These are phyloP conservation scores for Aspergillus nidulans DNA, from an alignment of 495 filamentous ascomycete species.

Conservation along the genomic window DNA sequence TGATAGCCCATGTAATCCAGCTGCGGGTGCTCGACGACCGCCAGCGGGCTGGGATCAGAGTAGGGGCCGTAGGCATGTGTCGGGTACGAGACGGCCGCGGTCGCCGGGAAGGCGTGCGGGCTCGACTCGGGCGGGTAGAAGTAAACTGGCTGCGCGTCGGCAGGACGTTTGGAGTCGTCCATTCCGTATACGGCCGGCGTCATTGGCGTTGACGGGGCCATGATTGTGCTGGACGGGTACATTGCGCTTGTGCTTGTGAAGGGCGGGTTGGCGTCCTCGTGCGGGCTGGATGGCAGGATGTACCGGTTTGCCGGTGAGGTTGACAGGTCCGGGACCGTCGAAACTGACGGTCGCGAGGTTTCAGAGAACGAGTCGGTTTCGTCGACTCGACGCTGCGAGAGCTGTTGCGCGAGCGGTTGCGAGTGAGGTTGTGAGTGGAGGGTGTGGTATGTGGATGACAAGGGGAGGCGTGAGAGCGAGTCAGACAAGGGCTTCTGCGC, in stretches of 20 bases:
- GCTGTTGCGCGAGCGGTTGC: neutral
- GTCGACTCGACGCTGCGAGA: neutral
- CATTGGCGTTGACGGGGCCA: neutral
- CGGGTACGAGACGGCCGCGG: neutral
- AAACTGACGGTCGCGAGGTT: neutral
- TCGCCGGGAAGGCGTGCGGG: neutral
- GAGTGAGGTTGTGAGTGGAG: neutral
- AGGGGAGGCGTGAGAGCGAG: neutral
- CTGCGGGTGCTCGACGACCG: neutral
- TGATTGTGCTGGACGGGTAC: neutral
- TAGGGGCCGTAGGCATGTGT: neutral
- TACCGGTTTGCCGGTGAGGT: neutral
- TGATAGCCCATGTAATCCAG: neutral
- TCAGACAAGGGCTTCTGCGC: neutral
- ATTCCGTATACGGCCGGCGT: neutral
- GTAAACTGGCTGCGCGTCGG: neutral
- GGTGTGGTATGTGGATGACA: neutral
- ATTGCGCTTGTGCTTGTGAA: neutral
- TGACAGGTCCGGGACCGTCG: neutral
- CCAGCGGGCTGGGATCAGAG: neutral
- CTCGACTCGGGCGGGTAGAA: neutral
- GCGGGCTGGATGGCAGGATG: neutral
- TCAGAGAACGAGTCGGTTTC: slow-evolving; percentile 1
- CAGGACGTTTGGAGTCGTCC: neutral
- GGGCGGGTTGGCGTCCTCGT: neutral